Base-by-base conservation (phyloP, 2,329 filamentous ascomycete genomes). In the Fusarium sp. region DNA sequence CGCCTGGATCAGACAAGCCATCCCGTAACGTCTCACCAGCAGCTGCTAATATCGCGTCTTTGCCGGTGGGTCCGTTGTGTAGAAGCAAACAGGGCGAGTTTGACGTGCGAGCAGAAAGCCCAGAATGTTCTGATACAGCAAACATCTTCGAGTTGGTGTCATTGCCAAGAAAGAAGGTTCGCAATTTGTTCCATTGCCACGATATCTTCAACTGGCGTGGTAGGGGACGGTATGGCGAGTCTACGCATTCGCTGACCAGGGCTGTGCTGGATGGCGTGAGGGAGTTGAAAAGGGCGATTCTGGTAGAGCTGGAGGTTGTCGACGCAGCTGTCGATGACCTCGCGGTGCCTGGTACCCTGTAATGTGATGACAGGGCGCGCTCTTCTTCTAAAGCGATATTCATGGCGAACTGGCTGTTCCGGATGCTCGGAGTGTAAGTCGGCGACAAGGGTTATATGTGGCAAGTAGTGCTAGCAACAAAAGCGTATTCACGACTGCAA, bases 161-260 rank as follows among this genome's bases (percentile, higher is more conserved):
- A 40, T 66, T 61, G 31, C 66, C 66, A 19, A 69, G 62, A 19
- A 62, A 69, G 47, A 69, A 69, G 40, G 63, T 69, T 43, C 66
- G 43, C 22, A 69, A 33, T 36, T 69, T 69, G 40, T 69, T 69
- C 66, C 66, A 69, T 45, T 69, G 66, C 66, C 66, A 69, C 22
- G 62, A 69, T 49, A 69, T 69, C 47, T 69, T 69, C n/a, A 69
- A 39, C 17, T 34, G 24, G 22, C 42, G 64, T 13, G 66, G 66
- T 19, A 69, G 24, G 34, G 44, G 56, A 21, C 66, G 66, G 26
- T 69, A 70, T 24, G 66, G 66, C 17, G 43, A 54, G n/a, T 46
- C 42, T 19, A 50, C 47, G 14, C 66, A 69, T 39, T 69, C 66
- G 56, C 66, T 69, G 21, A 69, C 66, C n/a, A 69, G 40, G 38